Conservation (phyloP, 129 eudicot species). For the Heracleum sosnowskyi region DNA sequence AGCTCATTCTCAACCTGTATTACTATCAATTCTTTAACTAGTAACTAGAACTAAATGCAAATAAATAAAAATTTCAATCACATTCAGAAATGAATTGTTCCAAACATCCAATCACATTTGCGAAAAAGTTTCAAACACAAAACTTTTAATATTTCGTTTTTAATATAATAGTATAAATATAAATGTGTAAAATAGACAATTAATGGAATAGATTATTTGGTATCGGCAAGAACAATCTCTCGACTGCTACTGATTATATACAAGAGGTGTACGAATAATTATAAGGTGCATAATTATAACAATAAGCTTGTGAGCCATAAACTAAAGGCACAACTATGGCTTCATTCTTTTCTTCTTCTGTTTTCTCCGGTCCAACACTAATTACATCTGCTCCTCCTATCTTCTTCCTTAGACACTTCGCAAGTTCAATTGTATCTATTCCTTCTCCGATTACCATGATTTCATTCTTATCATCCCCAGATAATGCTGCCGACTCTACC, state of each 20-base stretch:
- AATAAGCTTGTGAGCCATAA: not conserved
- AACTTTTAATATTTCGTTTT: too few relatives aligned
- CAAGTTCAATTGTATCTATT: constrained; percentile 18
- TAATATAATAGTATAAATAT: too few relatives aligned
- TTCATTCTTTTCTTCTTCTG: not conserved
- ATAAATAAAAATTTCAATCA: too few relatives aligned
- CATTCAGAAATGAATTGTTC: too few relatives aligned
- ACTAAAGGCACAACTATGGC: not conserved
- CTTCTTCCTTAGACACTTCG: constrained; percentile 19
- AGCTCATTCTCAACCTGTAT: too few relatives aligned
- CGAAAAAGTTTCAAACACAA: too few relatives aligned
- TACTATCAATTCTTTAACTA: too few relatives aligned
- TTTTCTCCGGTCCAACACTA: constrained; percentile 18
- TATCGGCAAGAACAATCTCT: not conserved
- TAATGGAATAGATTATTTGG: too few relatives aligned
- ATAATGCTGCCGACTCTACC: constrained; percentile 17
- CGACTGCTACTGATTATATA: not conserved
- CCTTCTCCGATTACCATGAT: constrained; percentile 25
- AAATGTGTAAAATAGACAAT: too few relatives aligned
- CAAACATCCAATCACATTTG: too few relatives aligned
- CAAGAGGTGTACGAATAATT: not conserved
- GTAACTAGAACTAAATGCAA: too few relatives aligned
- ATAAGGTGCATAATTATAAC: not conserved
- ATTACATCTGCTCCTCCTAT: constrained; percentile 21
- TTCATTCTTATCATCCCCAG: constrained; percentile 13